Evolutionary conservation across 371 early-diverging fungal genomes (phyloP).

Genomic region (Mucor plumbeus): DNA sequence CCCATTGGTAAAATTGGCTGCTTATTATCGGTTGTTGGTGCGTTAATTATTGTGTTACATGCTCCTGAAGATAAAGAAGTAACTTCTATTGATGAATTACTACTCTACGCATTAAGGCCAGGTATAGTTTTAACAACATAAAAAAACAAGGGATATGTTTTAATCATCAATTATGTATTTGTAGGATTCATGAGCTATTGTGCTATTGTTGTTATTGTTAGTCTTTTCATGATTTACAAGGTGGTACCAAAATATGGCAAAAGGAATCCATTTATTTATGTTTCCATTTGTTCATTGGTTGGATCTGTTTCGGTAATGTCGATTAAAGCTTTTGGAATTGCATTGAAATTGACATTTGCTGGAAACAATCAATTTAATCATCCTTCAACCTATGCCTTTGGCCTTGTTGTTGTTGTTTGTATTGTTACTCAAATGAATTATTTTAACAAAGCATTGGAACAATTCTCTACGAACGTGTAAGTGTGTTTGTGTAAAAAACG

Average conservation of each 20-base stretch:
- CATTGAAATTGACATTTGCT: conserved; percentile 88
- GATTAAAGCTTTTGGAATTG: conserved; percentile 91
- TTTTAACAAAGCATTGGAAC: conserved; percentile 93
- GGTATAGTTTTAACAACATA: neutral
- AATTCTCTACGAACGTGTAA: conserved; percentile 86
- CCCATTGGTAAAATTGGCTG: conserved; percentile 86
- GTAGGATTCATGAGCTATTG: conserved; percentile 81
- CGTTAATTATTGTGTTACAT: conserved; percentile 86
- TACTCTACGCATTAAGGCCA: conserved; percentile 57
- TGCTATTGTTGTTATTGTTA: conserved; percentile 60
- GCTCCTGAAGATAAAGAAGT: conserved; percentile 85
- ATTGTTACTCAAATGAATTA: conserved; percentile 95
- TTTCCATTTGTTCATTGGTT: conserved; percentile 85
- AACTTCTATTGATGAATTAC: conserved; percentile 59
- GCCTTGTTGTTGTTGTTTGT: conserved; percentile 73
- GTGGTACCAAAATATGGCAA: conserved; percentile 84
- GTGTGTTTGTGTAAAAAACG: conserved; percentile 10
- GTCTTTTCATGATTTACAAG: conserved; percentile 75
- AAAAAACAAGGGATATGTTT: conserved; percentile 30
- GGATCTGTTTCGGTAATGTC: conserved; percentile 93
- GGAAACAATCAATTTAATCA: conserved; percentile 90
- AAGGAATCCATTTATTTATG: conserved; percentile 78
- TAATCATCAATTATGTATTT: neutral
- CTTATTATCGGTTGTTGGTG: conserved; percentile 87
- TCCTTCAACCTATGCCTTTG: conserved; percentile 86